Conservation (phyloP, 1,284 basidiomycete genomes). For the Rhodofomes roseus region DNA sequence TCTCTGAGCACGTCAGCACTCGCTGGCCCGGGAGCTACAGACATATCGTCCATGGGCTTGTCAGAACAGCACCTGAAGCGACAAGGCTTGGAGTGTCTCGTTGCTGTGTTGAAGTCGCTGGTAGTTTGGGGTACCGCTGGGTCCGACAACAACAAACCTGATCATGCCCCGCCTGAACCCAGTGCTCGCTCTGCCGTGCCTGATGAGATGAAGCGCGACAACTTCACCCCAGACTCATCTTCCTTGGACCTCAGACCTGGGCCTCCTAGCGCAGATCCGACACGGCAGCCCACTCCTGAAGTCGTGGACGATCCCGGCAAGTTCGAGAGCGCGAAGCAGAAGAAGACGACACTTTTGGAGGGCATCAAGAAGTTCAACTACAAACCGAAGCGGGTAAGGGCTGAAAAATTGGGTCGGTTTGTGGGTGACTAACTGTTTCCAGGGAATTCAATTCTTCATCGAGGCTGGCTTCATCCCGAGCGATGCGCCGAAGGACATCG, state of each 20-base stretch:
- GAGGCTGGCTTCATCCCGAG: slow-evolving; percentile 88
- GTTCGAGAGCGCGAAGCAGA: slow-evolving; percentile 96
- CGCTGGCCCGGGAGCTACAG: slow-evolving; percentile 62
- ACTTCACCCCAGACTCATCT: slow-evolving; percentile 45
- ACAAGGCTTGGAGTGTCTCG: slow-evolving; percentile 89
- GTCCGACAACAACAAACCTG: slow-evolving; percentile 34
- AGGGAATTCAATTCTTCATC: slow-evolving; percentile 89
- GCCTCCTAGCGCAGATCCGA: slow-evolving; percentile 46
- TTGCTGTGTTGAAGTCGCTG: slow-evolving; percentile 82
- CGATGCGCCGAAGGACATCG: slow-evolving; percentile 77
- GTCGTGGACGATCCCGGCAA: slow-evolving; percentile 83
- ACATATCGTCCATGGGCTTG: slow-evolving; percentile 61
- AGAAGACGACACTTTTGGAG: slow-evolving; percentile 93
- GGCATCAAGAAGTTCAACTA: slow-evolving; percentile 98
- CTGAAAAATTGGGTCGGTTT: neutral
- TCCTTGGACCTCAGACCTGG: slow-evolving; percentile 46
- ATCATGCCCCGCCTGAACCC: slow-evolving; percentile 28
- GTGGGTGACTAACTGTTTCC: slow-evolving; percentile 5
- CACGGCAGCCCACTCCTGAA: slow-evolving; percentile 73
- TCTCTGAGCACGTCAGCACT: slow-evolving; percentile 69
- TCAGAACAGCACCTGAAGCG: slow-evolving; percentile 83
- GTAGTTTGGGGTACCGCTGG: slow-evolving; percentile 83
- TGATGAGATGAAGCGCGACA: slow-evolving; percentile 51
- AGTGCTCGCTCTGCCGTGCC: slow-evolving; percentile 40
- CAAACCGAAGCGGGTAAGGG: slow-evolving; percentile 84